Conservation (phyloP, 2,329 filamentous ascomycete species). For the Ceratocystis eucalypticola region DNA sequence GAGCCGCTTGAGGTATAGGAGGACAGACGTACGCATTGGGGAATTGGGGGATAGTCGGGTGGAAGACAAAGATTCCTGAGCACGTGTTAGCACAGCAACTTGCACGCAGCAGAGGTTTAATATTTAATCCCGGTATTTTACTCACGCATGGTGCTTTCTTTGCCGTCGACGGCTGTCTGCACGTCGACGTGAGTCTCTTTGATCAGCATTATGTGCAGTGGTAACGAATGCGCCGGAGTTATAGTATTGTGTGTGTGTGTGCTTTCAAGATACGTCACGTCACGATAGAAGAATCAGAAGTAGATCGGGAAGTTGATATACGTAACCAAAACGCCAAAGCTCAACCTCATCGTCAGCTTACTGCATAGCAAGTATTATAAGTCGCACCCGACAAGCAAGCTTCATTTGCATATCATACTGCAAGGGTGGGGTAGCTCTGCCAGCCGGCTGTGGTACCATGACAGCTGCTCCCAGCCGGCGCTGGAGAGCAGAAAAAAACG, state of each 20-base stretch:
- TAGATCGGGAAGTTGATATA: background rate
- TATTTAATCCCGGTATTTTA: background rate
- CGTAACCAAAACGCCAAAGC: too few relatives aligned
- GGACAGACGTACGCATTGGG: slow-evolving; percentile 55
- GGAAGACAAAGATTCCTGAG: slow-evolving; percentile 75
- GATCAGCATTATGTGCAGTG: slow-evolving; percentile 34
- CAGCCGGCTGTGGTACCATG: background rate
- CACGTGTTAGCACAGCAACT: background rate
- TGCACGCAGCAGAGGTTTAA: background rate
- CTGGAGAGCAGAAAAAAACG: background rate
- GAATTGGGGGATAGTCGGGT: slow-evolving; percentile 72
- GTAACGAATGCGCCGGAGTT: too few relatives aligned
- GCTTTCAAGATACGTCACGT: background rate
- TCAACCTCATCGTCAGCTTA: too few relatives aligned
- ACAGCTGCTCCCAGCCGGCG: background rate
- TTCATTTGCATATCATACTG: background rate
- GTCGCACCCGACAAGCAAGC: background rate
- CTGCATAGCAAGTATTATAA: too few relatives aligned
- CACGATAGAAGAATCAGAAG: background rate
- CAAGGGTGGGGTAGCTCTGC: background rate
- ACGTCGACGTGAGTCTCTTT: slow-evolving; percentile 41
- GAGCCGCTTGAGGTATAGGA: background rate
- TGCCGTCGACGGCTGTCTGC: slow-evolving; percentile 37
- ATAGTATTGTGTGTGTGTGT: background rate
- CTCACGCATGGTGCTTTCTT: slow-evolving; percentile 41